Evolutionary conservation across 2,329 filamentous ascomycete species (phyloP).

Genomic region (Epichloe coenophiala): DNA sequence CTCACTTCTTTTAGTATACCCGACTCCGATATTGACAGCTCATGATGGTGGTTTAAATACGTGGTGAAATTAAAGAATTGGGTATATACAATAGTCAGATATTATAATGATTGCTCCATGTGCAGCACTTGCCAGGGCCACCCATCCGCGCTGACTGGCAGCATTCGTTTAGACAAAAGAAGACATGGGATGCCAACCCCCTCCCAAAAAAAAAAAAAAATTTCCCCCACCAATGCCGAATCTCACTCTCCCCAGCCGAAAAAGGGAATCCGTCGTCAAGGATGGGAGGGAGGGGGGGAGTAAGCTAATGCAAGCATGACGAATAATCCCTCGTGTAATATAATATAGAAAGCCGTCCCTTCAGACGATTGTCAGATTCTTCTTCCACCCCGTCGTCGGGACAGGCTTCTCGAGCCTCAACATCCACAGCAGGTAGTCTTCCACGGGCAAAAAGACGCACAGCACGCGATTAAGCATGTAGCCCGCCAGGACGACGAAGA

Average conservation of each 20-base stretch:
- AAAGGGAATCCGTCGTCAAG: neutral
- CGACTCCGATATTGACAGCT: too few relatives aligned
- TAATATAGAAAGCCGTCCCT: neutral
- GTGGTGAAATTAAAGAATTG: too few relatives aligned
- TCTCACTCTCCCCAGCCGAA: neutral
- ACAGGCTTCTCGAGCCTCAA: conserved; percentile 50
- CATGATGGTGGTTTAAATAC: too few relatives aligned
- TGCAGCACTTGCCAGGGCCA: too few relatives aligned
- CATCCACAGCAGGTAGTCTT: conserved; percentile 51
- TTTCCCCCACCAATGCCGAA: neutral
- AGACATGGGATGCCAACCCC: neutral
- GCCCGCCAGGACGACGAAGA: conserved; percentile 44
- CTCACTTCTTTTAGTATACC: too few relatives aligned
- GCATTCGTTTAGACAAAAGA: neutral
- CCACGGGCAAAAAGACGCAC: conserved; percentile 45
- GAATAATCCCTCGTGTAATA: neutral
- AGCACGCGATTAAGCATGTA: conserved; percentile 39
- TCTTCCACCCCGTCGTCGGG: conserved; percentile 27
- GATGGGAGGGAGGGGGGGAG: neutral
- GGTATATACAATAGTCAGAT: too few relatives aligned
- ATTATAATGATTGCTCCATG: too few relatives aligned
- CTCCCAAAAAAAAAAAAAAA: too few relatives aligned
- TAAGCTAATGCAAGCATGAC: neutral
- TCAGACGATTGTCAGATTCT: conserved; percentile 8
- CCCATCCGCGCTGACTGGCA: too few relatives aligned